phyloP scores from a whole-genome alignment of 257 asterid species.

The Nicotiana noctiflora region DNA sequence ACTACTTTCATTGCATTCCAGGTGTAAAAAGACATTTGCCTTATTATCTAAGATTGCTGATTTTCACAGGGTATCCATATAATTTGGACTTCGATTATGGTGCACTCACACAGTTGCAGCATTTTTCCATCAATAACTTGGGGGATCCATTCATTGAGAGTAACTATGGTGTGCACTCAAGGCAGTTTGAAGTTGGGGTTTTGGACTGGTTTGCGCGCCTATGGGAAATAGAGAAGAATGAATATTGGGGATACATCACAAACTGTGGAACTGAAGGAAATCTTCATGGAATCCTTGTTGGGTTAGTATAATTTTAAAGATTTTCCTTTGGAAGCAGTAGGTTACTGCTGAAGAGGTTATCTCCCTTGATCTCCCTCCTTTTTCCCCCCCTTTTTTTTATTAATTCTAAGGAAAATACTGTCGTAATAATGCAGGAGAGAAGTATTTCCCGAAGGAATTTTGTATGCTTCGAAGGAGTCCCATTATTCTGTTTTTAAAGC shows the following conservation, averaged over 20 bases:
- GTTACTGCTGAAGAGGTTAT: background rate
- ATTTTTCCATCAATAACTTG: slow-evolving; percentile 85
- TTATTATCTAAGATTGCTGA: slow-evolving; percentile 5
- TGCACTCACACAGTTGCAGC: slow-evolving; percentile 82
- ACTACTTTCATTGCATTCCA: background rate
- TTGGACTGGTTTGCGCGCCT: slow-evolving; percentile 92
- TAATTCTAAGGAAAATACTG: background rate
- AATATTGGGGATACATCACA: slow-evolving; percentile 94
- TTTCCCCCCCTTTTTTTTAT: background rate
- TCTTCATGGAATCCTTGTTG: slow-evolving; percentile 92
- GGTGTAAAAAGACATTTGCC: background rate
- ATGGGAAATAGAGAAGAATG: slow-evolving; percentile 84
- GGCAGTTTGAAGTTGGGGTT: slow-evolving; percentile 95
- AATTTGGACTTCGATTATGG: slow-evolving; percentile 96
- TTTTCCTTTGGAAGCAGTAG: background rate
- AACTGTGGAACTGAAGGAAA: slow-evolving; percentile 98
- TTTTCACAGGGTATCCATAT: slow-evolving; percentile 75
- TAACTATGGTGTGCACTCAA: slow-evolving; percentile 93
- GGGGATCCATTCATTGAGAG: slow-evolving; percentile 97
- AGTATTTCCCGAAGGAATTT: too few relatives aligned
- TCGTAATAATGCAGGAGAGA: slow-evolving; percentile 25
- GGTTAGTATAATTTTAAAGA: slow-evolving; percentile 37
- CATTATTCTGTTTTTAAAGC: too few relatives aligned
- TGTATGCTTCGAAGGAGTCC: too few relatives aligned
- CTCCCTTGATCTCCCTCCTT: too few relatives aligned